These are phyloP conservation scores for Erysimum cheiri DNA, from an alignment of 441 rosid genomes.

Conservation along the genomic window DNA sequence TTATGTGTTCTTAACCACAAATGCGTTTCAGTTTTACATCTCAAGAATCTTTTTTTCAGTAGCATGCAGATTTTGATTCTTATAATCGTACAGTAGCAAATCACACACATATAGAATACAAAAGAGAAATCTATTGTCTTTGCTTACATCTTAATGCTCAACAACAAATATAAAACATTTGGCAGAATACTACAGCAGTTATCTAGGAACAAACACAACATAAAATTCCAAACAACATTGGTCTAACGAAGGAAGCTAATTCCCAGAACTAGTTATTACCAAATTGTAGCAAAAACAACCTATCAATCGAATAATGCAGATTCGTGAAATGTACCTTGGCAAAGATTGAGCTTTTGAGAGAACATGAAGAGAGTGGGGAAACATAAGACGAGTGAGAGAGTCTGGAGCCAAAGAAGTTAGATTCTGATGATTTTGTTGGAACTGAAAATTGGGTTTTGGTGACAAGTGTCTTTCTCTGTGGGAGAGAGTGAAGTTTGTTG, in stretches of 20 bases:
- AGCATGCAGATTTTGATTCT: background rate
- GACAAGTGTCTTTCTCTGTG: slow-evolving; percentile 47
- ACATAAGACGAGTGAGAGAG: slow-evolving; percentile 52
- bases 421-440: slow-evolving; percentile 56
- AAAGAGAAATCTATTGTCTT: background rate
- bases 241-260: background rate
- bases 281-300: slow-evolving; percentile 1
- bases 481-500: slow-evolving; percentile 48
- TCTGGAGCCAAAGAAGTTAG: slow-evolving; percentile 70
- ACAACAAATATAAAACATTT: background rate
- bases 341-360: slow-evolving; percentile 52
- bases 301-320: background rate
- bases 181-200: background rate
- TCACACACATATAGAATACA: too few species aligned
- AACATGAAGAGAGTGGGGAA: slow-evolving; percentile 44
- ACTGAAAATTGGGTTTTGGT: slow-evolving; percentile 44
- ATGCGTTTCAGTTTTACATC: background rate
- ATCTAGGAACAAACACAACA: background rate
- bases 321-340: slow-evolving; percentile 78
- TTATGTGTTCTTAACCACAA: background rate
- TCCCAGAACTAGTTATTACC: slow-evolving; percentile 1
- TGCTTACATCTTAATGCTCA: background rate
- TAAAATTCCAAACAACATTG: background rate
- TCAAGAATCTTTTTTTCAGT: slow-evolving; percentile 8
- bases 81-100: slow-evolving; percentile 3